phyloP scores from a whole-genome alignment of 345 rosid genomes.

The Rhizophora mangle region DNA sequence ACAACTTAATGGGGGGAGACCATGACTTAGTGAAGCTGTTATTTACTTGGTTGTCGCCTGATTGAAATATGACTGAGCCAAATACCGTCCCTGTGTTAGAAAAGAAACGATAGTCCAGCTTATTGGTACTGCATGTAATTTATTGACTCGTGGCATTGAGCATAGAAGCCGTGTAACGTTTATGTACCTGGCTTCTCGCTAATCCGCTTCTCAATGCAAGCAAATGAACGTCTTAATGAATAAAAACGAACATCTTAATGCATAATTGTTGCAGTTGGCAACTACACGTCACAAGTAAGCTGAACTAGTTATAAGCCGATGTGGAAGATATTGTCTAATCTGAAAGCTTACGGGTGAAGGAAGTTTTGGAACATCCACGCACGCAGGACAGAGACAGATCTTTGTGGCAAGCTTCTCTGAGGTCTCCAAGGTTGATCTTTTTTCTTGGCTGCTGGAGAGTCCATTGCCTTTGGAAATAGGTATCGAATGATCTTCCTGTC shows the following conservation, averaged over 20 bases:
- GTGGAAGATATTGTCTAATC: background rate
- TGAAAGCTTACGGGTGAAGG: constrained; percentile 82
- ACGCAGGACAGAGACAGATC: constrained; percentile 79
- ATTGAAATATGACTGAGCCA: background rate
- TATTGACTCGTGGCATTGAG: background rate
- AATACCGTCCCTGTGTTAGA: background rate
- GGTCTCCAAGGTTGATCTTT: constrained; percentile 89
- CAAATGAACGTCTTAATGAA: constrained; percentile 33
- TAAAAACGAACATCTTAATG: background rate
- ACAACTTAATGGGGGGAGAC: too few species aligned
- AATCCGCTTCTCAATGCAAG: constrained; percentile 85
- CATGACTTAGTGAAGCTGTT: too few species aligned
- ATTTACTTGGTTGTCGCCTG: too few species aligned
- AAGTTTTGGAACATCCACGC: constrained; percentile 98
- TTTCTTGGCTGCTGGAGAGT: constrained; percentile 66
- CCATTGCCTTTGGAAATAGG: constrained; percentile 66
- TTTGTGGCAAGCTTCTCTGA: constrained; percentile 83
- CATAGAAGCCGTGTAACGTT: background rate
- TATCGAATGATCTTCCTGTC: constrained; percentile 45
- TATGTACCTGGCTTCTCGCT: constrained; percentile 77
- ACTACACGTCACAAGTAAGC: background rate
- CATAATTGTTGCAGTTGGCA: background rate
- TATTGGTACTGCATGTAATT: background rate
- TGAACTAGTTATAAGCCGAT: too few species aligned
- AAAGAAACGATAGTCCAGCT: too few species aligned